A percentile compares a stretch with the other conserved stretches of the same genome.
Conservation (phyloP, 495 filamentous ascomycete species). For the Talaromyces proteolyticus region DNA sequence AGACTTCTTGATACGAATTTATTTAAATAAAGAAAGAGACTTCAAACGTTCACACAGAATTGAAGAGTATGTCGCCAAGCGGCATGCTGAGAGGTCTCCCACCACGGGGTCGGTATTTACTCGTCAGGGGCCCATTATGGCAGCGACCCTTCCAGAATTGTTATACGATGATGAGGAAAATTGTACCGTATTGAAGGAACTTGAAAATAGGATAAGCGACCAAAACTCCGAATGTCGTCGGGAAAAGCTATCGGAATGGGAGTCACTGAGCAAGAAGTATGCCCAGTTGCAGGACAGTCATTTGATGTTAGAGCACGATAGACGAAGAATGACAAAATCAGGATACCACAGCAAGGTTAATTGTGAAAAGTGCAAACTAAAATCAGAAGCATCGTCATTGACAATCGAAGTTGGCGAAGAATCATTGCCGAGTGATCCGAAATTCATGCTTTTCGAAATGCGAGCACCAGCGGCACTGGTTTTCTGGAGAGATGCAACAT, state of each 20-base stretch:
- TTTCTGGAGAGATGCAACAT: background rate
- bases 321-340: background rate
- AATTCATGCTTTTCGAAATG: background rate
- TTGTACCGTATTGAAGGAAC: background rate
- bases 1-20: background rate
- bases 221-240: background rate
- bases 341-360: background rate
- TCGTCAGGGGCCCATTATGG: background rate
- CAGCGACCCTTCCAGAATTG: background rate
- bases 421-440: background rate
- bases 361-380: background rate
- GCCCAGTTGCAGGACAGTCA: background rate
- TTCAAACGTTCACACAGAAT: background rate
- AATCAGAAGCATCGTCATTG: background rate
- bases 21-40: background rate
- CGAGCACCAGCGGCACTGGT: background rate
- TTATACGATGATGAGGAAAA: background rate
- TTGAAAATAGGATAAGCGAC: background rate
- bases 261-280: background rate
- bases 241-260: background rate
- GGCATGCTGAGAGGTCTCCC: background rate
- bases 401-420: background rate
- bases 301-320: background rate
- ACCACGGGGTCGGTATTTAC: background rate
- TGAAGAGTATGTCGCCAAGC: background rate